phyloP scores from a whole-genome alignment of 805 yeast species.

The Myxozyma nipponensis region DNA sequence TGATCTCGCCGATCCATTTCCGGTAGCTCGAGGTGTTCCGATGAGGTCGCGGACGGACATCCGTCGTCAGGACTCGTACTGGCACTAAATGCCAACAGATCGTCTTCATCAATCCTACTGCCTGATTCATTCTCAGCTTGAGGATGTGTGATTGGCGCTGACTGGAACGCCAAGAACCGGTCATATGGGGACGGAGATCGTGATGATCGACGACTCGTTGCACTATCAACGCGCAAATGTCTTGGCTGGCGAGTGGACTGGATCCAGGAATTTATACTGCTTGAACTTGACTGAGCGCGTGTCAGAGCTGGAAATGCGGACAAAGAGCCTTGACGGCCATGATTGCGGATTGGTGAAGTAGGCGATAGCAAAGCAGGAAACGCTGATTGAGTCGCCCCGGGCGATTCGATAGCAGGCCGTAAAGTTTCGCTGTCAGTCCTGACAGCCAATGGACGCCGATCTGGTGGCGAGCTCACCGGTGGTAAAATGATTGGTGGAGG shows the following conservation, averaged over 20 bases:
- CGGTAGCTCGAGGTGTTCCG: constrained; percentile 4
- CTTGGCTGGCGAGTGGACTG: background rate
- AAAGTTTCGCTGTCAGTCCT: background rate
- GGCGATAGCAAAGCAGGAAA: background rate
- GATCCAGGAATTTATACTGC: background rate
- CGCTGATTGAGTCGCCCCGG: background rate
- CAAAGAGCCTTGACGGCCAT: background rate
- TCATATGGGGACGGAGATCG: constrained; percentile 25
- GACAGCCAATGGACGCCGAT: background rate
- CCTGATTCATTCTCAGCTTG: constrained; percentile 1
- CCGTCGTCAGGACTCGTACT: background rate
- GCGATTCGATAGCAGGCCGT: background rate
- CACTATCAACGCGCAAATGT: constrained; percentile 1
- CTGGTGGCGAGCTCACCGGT: background rate
- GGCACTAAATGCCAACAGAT: constrained; percentile 3
- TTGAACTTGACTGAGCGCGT: background rate
- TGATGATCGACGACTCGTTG: constrained; percentile 1
- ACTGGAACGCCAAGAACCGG: constrained; percentile 22
- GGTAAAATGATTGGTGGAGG: background rate
- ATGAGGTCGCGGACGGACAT: background rate
- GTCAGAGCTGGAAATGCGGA: background rate
- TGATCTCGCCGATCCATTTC: background rate
- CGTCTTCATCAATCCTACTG: constrained; percentile 9
- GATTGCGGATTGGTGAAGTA: background rate
- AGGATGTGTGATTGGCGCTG: constrained; percentile 1